These are phyloP conservation scores for Macrophomina pseudophaseolina DNA, from an alignment of 2,329 filamentous ascomycete genomes.

Conservation along the genomic window DNA sequence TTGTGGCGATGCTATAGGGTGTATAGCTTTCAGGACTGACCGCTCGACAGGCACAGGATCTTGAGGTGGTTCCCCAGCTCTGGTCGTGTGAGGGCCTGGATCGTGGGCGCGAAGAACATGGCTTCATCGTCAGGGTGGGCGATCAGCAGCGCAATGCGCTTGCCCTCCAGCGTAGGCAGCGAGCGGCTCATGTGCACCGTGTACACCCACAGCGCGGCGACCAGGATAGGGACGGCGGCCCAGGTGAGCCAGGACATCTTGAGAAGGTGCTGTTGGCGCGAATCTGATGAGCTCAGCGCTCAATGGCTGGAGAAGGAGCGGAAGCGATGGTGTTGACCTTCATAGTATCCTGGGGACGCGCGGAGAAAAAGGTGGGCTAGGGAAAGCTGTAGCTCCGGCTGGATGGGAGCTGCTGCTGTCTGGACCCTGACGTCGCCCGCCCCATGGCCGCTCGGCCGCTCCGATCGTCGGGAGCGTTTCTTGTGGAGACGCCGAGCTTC, in stretches of 20 bases:
- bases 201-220: conserved; percentile 54
- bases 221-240: conserved; percentile 48
- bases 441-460: neutral
- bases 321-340: conserved; percentile 17
- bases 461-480: conserved; percentile 8
- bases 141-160: conserved; percentile 89
- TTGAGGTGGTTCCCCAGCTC: conserved; percentile 87
- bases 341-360: conserved; percentile 7
- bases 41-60: conserved; percentile 89
- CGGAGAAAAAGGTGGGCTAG: conserved; percentile 3
- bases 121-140: conserved; percentile 98
- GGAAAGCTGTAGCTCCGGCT: conserved; percentile 7
- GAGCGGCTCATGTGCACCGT: conserved; percentile 51
- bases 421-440: conserved; percentile 24
- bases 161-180: conserved; percentile 74
- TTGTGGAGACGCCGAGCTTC: neutral
- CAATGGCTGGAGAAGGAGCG: conserved; percentile 5
- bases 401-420: neutral
- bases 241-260: conserved; percentile 49
- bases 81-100: conserved; percentile 81
- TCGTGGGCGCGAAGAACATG: conserved; percentile 96
- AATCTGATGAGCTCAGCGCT: conserved; percentile 9
- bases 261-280: neutral
- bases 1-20: neutral
- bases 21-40: conserved; percentile 49